These are phyloP conservation scores for Datisca glomerata DNA, from an alignment of 306 rosid species.

Conservation along the genomic window DNA sequence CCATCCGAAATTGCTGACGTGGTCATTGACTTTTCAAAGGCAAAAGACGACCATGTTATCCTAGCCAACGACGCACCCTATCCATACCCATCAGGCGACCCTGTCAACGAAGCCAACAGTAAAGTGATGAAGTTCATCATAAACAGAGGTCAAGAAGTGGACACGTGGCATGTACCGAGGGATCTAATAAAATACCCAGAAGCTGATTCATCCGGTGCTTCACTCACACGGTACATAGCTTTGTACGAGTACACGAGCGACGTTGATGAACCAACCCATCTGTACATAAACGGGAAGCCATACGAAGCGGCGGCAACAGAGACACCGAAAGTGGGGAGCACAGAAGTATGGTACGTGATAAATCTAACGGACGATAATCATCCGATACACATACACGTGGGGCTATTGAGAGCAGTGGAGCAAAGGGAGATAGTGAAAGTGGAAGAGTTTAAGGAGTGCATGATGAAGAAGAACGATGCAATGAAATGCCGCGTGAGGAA, in stretches of 20 bases:
- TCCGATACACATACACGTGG: slow-evolving; percentile 73
- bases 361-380: slow-evolving; percentile 80
- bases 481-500: slow-evolving; percentile 46
- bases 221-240: slow-evolving; percentile 41
- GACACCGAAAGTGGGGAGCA: slow-evolving; percentile 52
- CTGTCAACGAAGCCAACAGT: slow-evolving; percentile 37
- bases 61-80: slow-evolving; percentile 48
- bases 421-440: slow-evolving; percentile 40
- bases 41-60: slow-evolving; percentile 18
- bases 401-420: slow-evolving; percentile 50
- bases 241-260: slow-evolving; percentile 64
- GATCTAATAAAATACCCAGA: slow-evolving; percentile 33
- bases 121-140: slow-evolving; percentile 54
- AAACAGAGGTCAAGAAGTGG: slow-evolving; percentile 13
- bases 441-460: slow-evolving; percentile 45
- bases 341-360: slow-evolving; percentile 69
- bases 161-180: slow-evolving; percentile 33
- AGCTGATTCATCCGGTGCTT: slow-evolving; percentile 24
- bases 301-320: slow-evolving; percentile 53
- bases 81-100: slow-evolving; percentile 66
- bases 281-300: slow-evolving; percentile 49
- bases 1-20: slow-evolving; percentile 90
- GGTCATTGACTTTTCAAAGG: slow-evolving; percentile 45
- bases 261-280: slow-evolving; percentile 47
- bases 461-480: slow-evolving; percentile 50